These are phyloP conservation scores for Schizothecium vesticola DNA, from an alignment of 495 filamentous ascomycete genomes.

Conservation along the genomic window DNA sequence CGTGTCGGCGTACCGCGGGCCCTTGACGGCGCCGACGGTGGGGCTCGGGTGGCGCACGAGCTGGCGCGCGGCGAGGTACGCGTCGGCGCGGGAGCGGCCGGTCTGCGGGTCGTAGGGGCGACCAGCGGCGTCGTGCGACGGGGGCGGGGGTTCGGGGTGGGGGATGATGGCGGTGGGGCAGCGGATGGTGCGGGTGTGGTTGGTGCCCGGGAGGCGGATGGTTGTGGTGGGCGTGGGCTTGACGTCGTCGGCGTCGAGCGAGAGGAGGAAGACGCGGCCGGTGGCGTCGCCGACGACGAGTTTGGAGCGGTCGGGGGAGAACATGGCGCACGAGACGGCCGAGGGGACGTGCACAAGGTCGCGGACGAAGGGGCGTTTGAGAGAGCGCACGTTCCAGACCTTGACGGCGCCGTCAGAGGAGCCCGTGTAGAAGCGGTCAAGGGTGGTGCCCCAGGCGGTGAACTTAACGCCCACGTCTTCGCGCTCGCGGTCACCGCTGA, in stretches of 20 bases:
- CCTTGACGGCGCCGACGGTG: constrained; percentile 42
- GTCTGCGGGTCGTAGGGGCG: constrained; percentile 5
- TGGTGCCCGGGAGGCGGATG: constrained; percentile 20
- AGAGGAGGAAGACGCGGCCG: constrained; percentile 66
- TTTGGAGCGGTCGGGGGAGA: constrained; percentile 64
- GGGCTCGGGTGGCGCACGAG: constrained; percentile 29
- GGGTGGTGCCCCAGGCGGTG: constrained; percentile 66
- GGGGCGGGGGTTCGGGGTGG: constrained; percentile 40
- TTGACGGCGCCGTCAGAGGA: constrained; percentile 84
- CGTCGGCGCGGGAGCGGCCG: constrained; percentile 17
- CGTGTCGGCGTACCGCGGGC: constrained; percentile 37
- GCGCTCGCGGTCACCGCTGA: constrained; percentile 55
- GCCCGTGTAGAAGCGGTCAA: constrained; percentile 78
- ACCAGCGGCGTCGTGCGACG: constrained; percentile 20
- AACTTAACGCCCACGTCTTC: constrained; percentile 80
- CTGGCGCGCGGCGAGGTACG: constrained; percentile 27
- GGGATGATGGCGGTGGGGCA: constrained; percentile 39
- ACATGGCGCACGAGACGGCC: constrained; percentile 60
- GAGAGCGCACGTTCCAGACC: constrained; percentile 66
- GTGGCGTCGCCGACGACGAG: constrained; percentile 72
- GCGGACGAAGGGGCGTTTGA: constrained; percentile 52
- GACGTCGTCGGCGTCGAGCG: constrained; percentile 36
- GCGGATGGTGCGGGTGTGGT: constrained; percentile 19
- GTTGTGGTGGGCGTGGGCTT: constrained; percentile 13
- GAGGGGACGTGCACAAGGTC: constrained; percentile 48